Base-by-base conservation (phyloP, 106 monocot genomes). In the Phalaenopsis aphrodite region DNA sequence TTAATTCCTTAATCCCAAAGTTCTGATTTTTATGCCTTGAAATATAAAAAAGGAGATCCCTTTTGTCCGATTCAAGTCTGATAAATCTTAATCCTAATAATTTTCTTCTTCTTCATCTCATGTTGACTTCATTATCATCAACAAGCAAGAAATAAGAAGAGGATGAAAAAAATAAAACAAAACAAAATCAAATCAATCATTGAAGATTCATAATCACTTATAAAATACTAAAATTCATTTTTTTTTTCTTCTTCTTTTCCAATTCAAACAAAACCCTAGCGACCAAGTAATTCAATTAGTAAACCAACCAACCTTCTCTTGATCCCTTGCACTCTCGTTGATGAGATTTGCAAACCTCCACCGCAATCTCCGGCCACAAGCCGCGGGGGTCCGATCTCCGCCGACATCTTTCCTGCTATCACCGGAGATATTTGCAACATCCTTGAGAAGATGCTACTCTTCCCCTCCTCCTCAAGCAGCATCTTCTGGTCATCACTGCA, bases 331-430 rank as follows among this genome's bases (percentile, higher is more conserved):
- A 45, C 91, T 55, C 72, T 93, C 90, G 78, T 86, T 90, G 55
- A 87, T 86, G 3, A 88, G 79, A 45, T 75, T 55, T 2, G 39
- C 78, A 75, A 30, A 88, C 87, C 5, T 18, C 61, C 11, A 88
- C 88, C 1, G 90, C 85, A 84, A 89, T 94, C 21, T 10, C 64
- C 76, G 30, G 86, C 89, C 17, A 74, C 19, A 1, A 82, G 69
- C 4, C 39, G 69, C 14, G 24, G 5, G 7, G 24, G 16, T 3
- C 19, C 41, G 42, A n/a, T 19, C 21, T 43, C 41, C 0, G 74
- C 38, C 6, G 12, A 1, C 75, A 30, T 78, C 61, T 41, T 68
- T 37, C 3, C 0, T 10, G n/a, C 2, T 0, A 52, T 69, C 49
- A 8, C 14, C 23, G 76, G 46, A 15, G 48, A 42, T 11, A 24